A percentile compares a stretch with the other conserved stretches of the same genome.
Evolutionary conservation across 169 alveolate species (phyloP).

Genomic region (Plasmodium fragile): DNA sequence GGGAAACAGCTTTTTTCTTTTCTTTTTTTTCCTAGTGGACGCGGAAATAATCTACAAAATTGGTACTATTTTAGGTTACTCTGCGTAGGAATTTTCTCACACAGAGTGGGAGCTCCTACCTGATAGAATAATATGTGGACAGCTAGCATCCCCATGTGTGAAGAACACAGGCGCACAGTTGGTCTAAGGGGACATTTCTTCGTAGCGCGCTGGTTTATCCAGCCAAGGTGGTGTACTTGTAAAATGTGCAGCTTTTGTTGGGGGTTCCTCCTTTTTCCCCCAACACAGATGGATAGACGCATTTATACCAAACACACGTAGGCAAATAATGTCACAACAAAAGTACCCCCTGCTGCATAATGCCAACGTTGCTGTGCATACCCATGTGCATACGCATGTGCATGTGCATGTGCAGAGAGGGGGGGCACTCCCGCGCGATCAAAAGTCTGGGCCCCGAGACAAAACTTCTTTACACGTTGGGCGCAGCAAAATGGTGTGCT

Average conservation of each 20-base stretch:
- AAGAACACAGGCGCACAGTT: background rate
- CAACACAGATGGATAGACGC: background rate
- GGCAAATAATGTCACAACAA: background rate
- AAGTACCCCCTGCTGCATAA: background rate
- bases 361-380: background rate
- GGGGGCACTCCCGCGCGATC: constrained; percentile 10
- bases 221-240: background rate
- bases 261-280: background rate
- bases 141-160: background rate
- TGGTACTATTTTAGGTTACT: background rate
- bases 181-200: background rate
- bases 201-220: background rate
- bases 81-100: background rate
- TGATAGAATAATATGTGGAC: background rate
- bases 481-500: constrained; percentile 98
- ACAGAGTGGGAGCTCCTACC: background rate
- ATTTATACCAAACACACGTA: background rate
- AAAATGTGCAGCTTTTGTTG: background rate
- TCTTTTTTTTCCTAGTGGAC: background rate
- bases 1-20: background rate
- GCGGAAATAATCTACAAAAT: constrained; percentile 1
- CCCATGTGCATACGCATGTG: no score
- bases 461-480: constrained; percentile 98
- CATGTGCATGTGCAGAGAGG: background rate
- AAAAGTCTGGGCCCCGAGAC: constrained; percentile 99